Evolutionary conservation across 768 basidiomycete species (phyloP), one percentile per base, ranked within the genome.

Genomic region (Boletus sp.): DNA sequence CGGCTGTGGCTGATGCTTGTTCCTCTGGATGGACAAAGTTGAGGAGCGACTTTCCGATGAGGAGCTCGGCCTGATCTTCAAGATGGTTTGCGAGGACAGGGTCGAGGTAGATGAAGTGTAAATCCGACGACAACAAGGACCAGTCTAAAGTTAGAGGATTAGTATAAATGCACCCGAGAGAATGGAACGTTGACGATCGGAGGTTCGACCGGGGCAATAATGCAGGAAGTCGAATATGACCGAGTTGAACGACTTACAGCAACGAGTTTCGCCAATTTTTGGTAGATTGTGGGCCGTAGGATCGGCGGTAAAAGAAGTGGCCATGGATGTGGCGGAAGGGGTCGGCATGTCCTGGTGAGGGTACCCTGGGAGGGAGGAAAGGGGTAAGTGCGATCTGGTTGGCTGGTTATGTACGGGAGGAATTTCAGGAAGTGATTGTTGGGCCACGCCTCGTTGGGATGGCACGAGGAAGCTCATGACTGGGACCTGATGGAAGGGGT

Each of bases 1-100:
- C 92, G 11, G 80, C 75, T 63, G 82, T 81, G 5, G 92, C 92
- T 10, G 86, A 87, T 0, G 80, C 77, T 62, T 87, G 84, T 64
- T 94, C 92, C 59, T 92, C 90, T 57, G 92, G 92, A 67, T 94
- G 92, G 36, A 94, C 87, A 69, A 90, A 94, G 40, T 78, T 76
- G 55, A 93, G 76, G 45, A 94, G 80, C 17, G 85, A 84, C 67
- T 82, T 83, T 60, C 86, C 89, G 57, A 89, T 75, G 64, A 94
- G 80, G 32, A 75, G 67, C n/a, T 81, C 76, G 0, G 89, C 86
- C 71, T 93, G 85, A 50, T 83, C 79, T 37, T 79, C 82, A 64
- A 94, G 85, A 70, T 94, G 91, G 67, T 61, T 71, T 14, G 83
- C 78, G 59, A 93, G 79, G 54, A 90, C 85, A 57, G 92, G 92